These are phyloP conservation scores for Fomitiporia mediterranea DNA, from an alignment of 1,284 basidiomycete genomes.

Conservation along the genomic window DNA sequence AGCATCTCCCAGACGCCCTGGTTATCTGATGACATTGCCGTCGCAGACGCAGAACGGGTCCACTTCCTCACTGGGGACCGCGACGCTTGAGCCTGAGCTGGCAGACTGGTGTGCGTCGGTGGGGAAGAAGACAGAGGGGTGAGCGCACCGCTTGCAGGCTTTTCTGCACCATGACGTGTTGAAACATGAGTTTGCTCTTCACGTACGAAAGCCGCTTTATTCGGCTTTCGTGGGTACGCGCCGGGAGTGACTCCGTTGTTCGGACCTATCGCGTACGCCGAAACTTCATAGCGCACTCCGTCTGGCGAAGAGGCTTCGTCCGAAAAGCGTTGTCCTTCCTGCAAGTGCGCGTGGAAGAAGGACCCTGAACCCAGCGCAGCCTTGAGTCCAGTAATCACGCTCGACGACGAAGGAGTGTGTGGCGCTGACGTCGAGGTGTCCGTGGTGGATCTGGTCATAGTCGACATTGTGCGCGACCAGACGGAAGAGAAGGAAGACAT, in stretches of 20 bases:
- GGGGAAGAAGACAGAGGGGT: not conserved
- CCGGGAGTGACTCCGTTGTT: not conserved
- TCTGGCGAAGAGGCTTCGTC: not conserved
- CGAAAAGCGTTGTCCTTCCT: slow-evolving; percentile 13
- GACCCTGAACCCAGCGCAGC: slow-evolving; percentile 14
- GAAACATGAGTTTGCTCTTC: slow-evolving; percentile 15
- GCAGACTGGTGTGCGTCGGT: not conserved
- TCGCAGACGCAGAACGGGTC: not conserved
- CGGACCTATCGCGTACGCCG: not conserved
- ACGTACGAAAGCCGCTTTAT: not conserved
- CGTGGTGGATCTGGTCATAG: slow-evolving; percentile 3
- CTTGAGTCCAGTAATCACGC: slow-evolving; percentile 15
- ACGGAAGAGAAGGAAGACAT: slow-evolving; percentile 1
- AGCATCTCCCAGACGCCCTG: slow-evolving; percentile 11
- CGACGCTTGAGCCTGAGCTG: slow-evolving; percentile 3
- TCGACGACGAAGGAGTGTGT: slow-evolving; percentile 14
- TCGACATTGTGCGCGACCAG: slow-evolving; percentile 9
- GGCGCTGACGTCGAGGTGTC: slow-evolving; percentile 8
- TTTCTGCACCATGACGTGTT: slow-evolving; percentile 10
- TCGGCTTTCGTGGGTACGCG: not conserved
- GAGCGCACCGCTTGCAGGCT: not conserved
- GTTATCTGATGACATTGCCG: slow-evolving; percentile 11
- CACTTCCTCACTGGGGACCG: not conserved
- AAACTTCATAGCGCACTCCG: not conserved
- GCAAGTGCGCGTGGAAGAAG: slow-evolving; percentile 20